Percentiles rank a stretch among this genome's conserved stretches.
phyloP scores from a whole-genome alignment of 2,329 filamentous ascomycete species.

The Nigrospora osmanthi region DNA sequence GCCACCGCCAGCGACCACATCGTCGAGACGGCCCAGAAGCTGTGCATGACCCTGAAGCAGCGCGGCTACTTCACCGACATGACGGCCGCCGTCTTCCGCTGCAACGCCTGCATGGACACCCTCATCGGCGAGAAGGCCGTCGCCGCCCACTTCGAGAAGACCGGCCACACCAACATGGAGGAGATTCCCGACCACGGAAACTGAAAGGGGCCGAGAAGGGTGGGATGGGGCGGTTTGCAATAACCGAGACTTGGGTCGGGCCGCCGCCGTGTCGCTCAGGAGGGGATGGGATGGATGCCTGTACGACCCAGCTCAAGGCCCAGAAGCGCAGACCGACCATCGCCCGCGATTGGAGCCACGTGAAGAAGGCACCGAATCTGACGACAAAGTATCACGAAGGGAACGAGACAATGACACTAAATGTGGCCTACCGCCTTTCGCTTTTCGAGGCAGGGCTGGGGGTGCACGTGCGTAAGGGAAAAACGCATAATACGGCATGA shows the following conservation, averaged over 20 bases:
- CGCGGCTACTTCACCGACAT: conserved; percentile 88
- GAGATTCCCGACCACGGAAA: conserved; percentile 28
- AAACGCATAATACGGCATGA: no score
- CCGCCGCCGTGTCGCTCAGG: neutral
- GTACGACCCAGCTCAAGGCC: no score
- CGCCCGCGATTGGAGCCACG: no score
- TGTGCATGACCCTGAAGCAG: conserved; percentile 58
- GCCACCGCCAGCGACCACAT: conserved; percentile 51
- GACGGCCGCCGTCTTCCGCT: conserved; percentile 68
- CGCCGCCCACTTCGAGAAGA: conserved; percentile 51
- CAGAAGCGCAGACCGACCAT: no score
- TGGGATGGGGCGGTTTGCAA: no score
- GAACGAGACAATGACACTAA: no score
- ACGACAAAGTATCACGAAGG: no score
- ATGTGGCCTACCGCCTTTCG: no score
- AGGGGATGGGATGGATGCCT: neutral
- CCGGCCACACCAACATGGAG: conserved; percentile 51
- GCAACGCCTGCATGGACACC: conserved; percentile 63
- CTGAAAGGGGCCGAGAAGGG: no score
- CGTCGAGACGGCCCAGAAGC: conserved; percentile 56
- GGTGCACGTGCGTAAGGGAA: no score
- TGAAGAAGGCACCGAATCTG: no score
- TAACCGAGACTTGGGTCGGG: neutral
- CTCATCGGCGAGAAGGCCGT: conserved; percentile 60
- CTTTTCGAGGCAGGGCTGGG: no score